A percentile compares a stretch with the other conserved stretches of the same genome.
phyloP scores from a whole-genome alignment of 441 rosid species.

The Flueggea neowawraea region DNA sequence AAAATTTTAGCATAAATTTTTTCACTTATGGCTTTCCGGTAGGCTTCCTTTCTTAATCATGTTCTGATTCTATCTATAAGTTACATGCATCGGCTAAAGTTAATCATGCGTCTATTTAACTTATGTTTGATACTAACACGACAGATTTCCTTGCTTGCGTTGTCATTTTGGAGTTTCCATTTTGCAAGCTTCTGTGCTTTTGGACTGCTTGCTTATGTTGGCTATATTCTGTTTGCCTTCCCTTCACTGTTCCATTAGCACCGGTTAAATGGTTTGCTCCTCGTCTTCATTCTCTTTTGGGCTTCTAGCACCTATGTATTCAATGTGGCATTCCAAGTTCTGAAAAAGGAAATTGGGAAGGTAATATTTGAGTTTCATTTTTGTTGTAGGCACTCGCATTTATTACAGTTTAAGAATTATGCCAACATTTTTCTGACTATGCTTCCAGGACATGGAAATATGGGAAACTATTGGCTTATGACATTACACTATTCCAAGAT shows the following conservation, averaged over 20 bases:
- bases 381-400: too few species aligned
- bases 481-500: slow-evolving; percentile 98
- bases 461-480: slow-evolving; percentile 99
- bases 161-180: slow-evolving; percentile 99
- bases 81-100: background rate
- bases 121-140: slow-evolving; percentile 17
- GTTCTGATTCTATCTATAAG: too few species aligned
- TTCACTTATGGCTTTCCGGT: slow-evolving; percentile 99
- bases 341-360: slow-evolving; percentile 74
- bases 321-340: slow-evolving; percentile 87
- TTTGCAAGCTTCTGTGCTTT: slow-evolving; percentile 96
- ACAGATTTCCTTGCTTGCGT: slow-evolving; percentile 93
- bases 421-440: slow-evolving; percentile 11
- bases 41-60: slow-evolving; percentile 28
- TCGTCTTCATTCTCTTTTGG: slow-evolving; percentile 97
- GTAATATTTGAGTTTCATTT: slow-evolving; percentile 28
- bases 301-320: slow-evolving; percentile 95
- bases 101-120: background rate
- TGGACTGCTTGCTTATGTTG: slow-evolving; percentile 97
- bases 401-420: background rate
- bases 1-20: slow-evolving; percentile 93
- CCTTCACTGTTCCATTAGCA: slow-evolving; percentile 93
- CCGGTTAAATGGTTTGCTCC: slow-evolving; percentile 88
- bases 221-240: slow-evolving; percentile 83
- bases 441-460: slow-evolving; percentile 83